phyloP scores from a whole-genome alignment of 164 flowering plant species.

The Kingdonia uniflora region DNA sequence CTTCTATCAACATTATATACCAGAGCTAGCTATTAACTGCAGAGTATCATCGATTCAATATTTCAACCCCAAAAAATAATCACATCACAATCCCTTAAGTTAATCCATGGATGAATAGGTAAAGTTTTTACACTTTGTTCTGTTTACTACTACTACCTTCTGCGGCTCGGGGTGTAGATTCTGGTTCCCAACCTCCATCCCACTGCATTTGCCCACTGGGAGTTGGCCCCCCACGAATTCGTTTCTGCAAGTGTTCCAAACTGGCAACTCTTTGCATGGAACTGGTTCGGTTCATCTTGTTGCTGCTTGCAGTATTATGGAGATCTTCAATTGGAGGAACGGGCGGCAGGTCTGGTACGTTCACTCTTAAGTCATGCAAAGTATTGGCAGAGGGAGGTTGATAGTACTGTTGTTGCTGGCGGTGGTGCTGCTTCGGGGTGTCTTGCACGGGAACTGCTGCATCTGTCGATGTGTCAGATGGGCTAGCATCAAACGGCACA shows the following conservation, averaged over 20 bases:
- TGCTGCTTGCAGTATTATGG: slow-evolving; percentile 20
- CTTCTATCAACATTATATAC: no score
- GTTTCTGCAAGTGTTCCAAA: slow-evolving; percentile 86
- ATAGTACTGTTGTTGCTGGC: slow-evolving; percentile 29
- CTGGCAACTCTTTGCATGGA: slow-evolving; percentile 89
- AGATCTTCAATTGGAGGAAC: slow-evolving; percentile 20
- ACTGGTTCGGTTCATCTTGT: slow-evolving; percentile 49
- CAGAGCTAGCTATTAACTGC: no score
- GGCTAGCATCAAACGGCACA: slow-evolving; percentile 44
- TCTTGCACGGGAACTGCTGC: slow-evolving; percentile 67
- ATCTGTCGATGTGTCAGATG: slow-evolving; percentile 58
- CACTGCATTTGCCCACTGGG: slow-evolving; percentile 23
- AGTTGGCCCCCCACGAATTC: slow-evolving; percentile 44
- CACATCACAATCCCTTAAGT: no score
- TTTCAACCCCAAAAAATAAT: slow-evolving; percentile 2
- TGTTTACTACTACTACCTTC: slow-evolving; percentile 11
- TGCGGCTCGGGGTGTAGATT: slow-evolving; percentile 9
- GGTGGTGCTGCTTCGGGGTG: slow-evolving; percentile 36
- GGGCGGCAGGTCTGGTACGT: slow-evolving; percentile 29
- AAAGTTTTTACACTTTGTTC: slow-evolving; percentile 7
- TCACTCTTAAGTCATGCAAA: slow-evolving; percentile 24
- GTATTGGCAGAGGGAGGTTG: slow-evolving; percentile 24
- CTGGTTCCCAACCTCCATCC: slow-evolving; percentile 26
- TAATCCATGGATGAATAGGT: no score
- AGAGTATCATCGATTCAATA: no score